Evolutionary conservation across 768 basidiomycete genomes (phyloP).

Genomic region (Rhodosporidiobolus sp.): DNA sequence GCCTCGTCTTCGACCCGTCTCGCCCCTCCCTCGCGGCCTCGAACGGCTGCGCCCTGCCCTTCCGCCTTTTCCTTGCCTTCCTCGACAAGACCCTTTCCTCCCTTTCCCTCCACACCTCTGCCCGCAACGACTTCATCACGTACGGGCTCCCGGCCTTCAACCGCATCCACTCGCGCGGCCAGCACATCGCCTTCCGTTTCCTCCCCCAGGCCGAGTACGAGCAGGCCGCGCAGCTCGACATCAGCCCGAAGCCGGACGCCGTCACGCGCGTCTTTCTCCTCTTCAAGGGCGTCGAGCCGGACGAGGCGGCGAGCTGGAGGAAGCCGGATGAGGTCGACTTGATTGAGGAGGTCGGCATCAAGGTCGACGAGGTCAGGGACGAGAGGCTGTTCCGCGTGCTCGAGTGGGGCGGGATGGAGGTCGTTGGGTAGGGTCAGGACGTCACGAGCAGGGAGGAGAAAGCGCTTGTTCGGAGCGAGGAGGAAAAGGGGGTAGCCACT

Average conservation of each 20-base stretch:
- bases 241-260: slow-evolving; percentile 53
- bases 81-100: slow-evolving; percentile 48
- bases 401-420: slow-evolving; percentile 10
- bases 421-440: background rate
- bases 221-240: slow-evolving; percentile 49
- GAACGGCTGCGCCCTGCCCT: slow-evolving; percentile 48
- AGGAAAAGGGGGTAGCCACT: too few relatives aligned
- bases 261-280: slow-evolving; percentile 41
- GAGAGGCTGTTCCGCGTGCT: slow-evolving; percentile 2
- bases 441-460: too few relatives aligned
- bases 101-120: slow-evolving; percentile 53
- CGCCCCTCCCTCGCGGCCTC: background rate
- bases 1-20: slow-evolving; percentile 21
- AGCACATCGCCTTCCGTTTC: slow-evolving; percentile 54
- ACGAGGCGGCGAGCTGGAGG: background rate
- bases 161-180: slow-evolving; percentile 66
- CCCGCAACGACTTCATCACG: slow-evolving; percentile 56
- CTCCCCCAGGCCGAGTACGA: slow-evolving; percentile 54
- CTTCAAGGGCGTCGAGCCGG: background rate
- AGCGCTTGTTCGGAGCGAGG: too few relatives aligned
- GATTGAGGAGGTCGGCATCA: background rate
- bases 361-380: slow-evolving; percentile 1
- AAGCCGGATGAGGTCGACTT: slow-evolving; percentile 8
- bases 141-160: slow-evolving; percentile 55
- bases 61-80: slow-evolving; percentile 48